Percentiles rank a stretch among this genome's conserved stretches.
These are phyloP conservation scores for Aspergillus glaucus DNA, from an alignment of 2,329 filamentous ascomycete species.

Conservation along the genomic window DNA sequence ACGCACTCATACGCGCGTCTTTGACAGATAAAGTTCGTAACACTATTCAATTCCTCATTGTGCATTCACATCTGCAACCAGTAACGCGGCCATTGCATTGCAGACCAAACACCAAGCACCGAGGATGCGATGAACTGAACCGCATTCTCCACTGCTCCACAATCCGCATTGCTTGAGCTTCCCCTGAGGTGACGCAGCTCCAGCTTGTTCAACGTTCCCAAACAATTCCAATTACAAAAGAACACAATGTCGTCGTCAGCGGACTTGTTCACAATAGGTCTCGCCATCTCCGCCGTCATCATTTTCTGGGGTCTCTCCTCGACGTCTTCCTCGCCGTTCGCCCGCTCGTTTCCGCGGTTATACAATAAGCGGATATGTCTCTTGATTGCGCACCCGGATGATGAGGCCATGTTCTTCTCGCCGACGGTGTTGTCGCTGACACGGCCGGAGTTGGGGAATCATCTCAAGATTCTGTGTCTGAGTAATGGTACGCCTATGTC, in stretches of 20 bases:
- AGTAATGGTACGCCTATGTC: constrained; percentile 59
- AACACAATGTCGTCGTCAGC: constrained; percentile 13
- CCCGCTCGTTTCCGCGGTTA: constrained; percentile 52
- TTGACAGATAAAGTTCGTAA: too few species aligned
- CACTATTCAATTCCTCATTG: too few species aligned
- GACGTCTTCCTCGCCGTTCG: constrained; percentile 34
- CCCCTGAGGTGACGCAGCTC: neutral
- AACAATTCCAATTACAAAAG: neutral
- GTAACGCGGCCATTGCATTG: too few species aligned
- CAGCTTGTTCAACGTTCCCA: neutral
- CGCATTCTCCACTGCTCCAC: neutral
- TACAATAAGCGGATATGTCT: constrained; percentile 81
- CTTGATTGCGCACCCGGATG: constrained; percentile 93
- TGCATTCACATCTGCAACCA: too few species aligned
- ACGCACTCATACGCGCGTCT: too few species aligned
- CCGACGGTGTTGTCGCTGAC: constrained; percentile 83
- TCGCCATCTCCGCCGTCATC: constrained; percentile 37
- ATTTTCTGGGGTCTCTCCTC: constrained; percentile 39
- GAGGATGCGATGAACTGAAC: neutral
- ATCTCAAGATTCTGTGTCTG: constrained; percentile 88
- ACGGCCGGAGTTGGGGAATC: constrained; percentile 71
- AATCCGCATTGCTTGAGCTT: neutral
- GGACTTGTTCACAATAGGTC: constrained; percentile 21
- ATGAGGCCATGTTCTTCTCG: constrained; percentile 99
- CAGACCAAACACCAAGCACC: too few species aligned